These are phyloP conservation scores for Pyrenochaeta sp. DNA, from an alignment of 2,329 filamentous ascomycete species.

Conservation along the genomic window DNA sequence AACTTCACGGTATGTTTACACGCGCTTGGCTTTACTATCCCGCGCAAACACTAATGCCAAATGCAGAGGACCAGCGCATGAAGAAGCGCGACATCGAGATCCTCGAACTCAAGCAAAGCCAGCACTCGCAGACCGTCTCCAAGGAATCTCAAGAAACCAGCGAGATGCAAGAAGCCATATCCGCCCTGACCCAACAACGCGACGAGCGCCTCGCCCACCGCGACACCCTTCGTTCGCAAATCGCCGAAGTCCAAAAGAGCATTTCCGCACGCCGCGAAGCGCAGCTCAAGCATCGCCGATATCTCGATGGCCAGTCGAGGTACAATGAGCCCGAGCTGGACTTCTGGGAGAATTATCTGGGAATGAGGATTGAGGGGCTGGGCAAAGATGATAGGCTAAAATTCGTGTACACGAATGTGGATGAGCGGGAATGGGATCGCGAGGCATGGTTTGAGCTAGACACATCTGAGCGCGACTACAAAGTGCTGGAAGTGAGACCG, in stretches of 20 bases:
- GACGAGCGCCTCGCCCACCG: slow-evolving; percentile 64
- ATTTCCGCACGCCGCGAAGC: slow-evolving; percentile 76
- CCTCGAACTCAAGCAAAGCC: slow-evolving; percentile 72
- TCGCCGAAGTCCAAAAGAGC: slow-evolving; percentile 71
- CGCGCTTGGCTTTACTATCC: not conserved
- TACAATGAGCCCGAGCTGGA: slow-evolving; percentile 93
- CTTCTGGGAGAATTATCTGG: slow-evolving; percentile 94
- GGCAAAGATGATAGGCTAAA: slow-evolving; percentile 85
- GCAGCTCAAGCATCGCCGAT: slow-evolving; percentile 74
- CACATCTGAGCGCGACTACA: slow-evolving; percentile 83
- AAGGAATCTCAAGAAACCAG: slow-evolving; percentile 78
- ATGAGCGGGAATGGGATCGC: slow-evolving; percentile 85
- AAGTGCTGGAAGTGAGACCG: slow-evolving; percentile 80
- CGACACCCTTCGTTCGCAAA: slow-evolving; percentile 64
- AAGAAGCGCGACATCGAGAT: slow-evolving; percentile 89
- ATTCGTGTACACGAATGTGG: slow-evolving; percentile 87
- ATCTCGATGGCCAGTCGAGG: slow-evolving; percentile 82
- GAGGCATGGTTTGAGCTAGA: slow-evolving; percentile 95
- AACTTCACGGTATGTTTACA: slow-evolving; percentile 76
- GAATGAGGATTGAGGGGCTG: slow-evolving; percentile 87
- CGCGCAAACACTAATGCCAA: slow-evolving; percentile 9
- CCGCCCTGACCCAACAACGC: slow-evolving; percentile 63
- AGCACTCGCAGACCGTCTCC: slow-evolving; percentile 75
- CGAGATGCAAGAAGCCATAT: slow-evolving; percentile 69
- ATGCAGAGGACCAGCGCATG: slow-evolving; percentile 86